phyloP scores from a whole-genome alignment of 2,329 filamentous ascomycete genomes.

The Pseudonectria buxi region DNA sequence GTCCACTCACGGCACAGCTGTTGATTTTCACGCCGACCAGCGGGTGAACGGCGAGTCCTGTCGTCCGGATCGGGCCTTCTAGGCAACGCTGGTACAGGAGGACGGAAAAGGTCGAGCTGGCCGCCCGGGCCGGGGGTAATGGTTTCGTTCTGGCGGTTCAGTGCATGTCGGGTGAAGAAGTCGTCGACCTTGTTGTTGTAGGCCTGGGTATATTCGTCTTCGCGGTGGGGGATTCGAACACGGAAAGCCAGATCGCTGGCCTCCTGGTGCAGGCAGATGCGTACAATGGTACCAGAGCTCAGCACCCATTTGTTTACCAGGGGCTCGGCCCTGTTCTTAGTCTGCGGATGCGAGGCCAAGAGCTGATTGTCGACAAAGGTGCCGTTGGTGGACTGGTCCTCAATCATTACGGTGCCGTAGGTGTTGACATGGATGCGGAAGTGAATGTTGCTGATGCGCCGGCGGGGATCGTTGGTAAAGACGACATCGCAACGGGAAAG shows the following conservation, averaged over 20 bases:
- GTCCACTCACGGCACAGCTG: slow-evolving; percentile 61
- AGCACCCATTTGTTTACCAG: slow-evolving; percentile 52
- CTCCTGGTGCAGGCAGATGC: slow-evolving; percentile 52
- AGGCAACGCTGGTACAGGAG: slow-evolving; percentile 15
- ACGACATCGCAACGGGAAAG: slow-evolving; percentile 62
- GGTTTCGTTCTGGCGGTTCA: slow-evolving; percentile 34
- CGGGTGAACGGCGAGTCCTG: slow-evolving; percentile 10
- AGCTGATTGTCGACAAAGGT: slow-evolving; percentile 74
- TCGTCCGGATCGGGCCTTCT: slow-evolving; percentile 16
- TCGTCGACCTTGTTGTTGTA: slow-evolving; percentile 64
- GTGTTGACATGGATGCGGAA: slow-evolving; percentile 89
- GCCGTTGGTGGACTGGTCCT: slow-evolving; percentile 94
- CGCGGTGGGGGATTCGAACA: slow-evolving; percentile 73
- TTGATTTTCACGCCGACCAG: slow-evolving; percentile 21
- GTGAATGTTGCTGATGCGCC: slow-evolving; percentile 85
- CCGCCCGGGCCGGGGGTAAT: slow-evolving; percentile 42
- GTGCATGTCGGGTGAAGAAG: slow-evolving; percentile 47
- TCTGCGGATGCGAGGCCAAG: slow-evolving; percentile 41
- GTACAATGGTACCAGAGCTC: slow-evolving; percentile 64
- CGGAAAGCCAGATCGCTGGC: slow-evolving; percentile 66
- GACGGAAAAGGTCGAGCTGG: slow-evolving; percentile 33
- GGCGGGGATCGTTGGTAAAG: slow-evolving; percentile 58
- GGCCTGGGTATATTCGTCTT: slow-evolving; percentile 55
- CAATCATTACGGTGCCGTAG: slow-evolving; percentile 82
- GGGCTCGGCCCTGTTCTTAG: slow-evolving; percentile 28